Base-by-base conservation (phyloP, 2,329 filamentous ascomycete species). In the Juglanconis sp. region DNA sequence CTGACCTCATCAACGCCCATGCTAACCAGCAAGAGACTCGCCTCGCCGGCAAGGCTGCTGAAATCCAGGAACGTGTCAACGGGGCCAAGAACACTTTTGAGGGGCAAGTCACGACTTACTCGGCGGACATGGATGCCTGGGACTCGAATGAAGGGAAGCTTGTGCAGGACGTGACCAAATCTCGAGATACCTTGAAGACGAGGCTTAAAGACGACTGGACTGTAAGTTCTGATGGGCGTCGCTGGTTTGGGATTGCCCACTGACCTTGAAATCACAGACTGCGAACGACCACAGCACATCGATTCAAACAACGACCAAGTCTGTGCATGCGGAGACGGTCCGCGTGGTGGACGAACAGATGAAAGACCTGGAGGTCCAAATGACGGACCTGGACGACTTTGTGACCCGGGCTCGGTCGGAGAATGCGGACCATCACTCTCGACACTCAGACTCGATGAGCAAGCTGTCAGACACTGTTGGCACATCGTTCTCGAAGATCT, bases 341-440 rank as follows among this genome's bases (percentile, higher is more conserved):
- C 88, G 88, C 6, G 94, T 96, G 60, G 93, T 98, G 11, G 90
- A 94, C 69, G 88, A 90, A 60, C 95, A 99, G 75, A 90, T 96
- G 77, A 83, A 85, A 59, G 91, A 96, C 66, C 89, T 99, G 70
- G 88, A 90, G 63, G 83, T 81, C n/a, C 92, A 98, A 73, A 93
- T 99, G 84, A 85, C 87, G 59, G 90, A 91, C 1, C 82, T 99
- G 7, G 94, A 98, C 68, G 91, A 94, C 65, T 96, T 97, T 68
- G 92, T 98, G 44, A 83, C 88, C 36, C 87, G 90, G 36, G 92
- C 96, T 53, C 86, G 88, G 62, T 85, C 84, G 1, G 89, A 96
- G 68, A 98, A 96, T 71, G 85, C 88, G 35, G 79, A 81, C 17
- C 92, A 96, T 70, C 88, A 95, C 71, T 81, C 86, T 32, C 81